Conservation (phyloP, 2,329 filamentous ascomycete genomes). For the Kalmusia sp. region DNA sequence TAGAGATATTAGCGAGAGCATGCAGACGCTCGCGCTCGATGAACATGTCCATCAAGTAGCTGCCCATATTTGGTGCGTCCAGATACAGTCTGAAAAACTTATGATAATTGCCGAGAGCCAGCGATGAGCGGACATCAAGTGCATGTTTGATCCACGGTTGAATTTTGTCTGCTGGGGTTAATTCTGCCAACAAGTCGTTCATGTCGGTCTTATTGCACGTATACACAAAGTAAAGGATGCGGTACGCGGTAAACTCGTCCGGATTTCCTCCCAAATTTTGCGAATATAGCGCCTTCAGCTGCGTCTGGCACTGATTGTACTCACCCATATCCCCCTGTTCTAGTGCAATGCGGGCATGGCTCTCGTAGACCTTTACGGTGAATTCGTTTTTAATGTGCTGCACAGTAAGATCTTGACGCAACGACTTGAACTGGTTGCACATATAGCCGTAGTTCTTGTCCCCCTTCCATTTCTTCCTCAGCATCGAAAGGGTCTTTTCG, state of each 20-base stretch:
- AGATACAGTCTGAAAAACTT: conserved; percentile 97
- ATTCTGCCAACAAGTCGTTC: conserved; percentile 97
- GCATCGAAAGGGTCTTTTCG: conserved; percentile 81
- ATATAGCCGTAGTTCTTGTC: conserved; percentile 97
- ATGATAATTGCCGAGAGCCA: conserved; percentile 95
- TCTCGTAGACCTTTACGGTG: conserved; percentile 95
- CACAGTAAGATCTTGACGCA: conserved; percentile 97
- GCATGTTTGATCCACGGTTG: conserved; percentile 86
- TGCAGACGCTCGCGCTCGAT: conserved; percentile 90
- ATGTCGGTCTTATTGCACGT: conserved; percentile 97
- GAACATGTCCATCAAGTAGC: conserved; percentile 99
- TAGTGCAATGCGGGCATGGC: conserved; percentile 94
- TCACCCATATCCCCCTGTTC: conserved; percentile 99
- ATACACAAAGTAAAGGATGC: conserved; percentile 99
- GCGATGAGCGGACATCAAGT: conserved; percentile 84
- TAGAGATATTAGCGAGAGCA: conserved; percentile 91
- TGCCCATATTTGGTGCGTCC: conserved; percentile 94
- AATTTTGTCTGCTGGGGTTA: conserved; percentile 96
- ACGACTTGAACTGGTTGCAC: conserved; percentile 98
- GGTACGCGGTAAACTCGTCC: conserved; percentile 98
- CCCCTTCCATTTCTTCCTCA: conserved; percentile 93
- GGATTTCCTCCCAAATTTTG: conserved; percentile 86
- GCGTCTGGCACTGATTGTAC: conserved; percentile 99
- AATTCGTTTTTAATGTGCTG: conserved; percentile 97
- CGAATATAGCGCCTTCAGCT: conserved; percentile 89